Evolutionary conservation across 169 alveolate species (phyloP).

Genomic region (Plasmodium adleri): DNA sequence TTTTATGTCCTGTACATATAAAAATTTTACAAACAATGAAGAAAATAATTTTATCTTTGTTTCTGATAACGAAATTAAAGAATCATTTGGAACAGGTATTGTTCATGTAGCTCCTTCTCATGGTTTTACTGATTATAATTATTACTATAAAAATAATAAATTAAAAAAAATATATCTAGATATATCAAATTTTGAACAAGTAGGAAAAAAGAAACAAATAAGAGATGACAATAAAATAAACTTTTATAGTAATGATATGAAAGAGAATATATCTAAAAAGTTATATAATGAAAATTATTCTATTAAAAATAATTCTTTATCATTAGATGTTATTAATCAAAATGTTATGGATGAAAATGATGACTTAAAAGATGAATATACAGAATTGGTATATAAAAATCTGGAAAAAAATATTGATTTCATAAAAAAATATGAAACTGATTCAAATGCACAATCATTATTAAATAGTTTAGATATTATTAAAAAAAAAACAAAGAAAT

Average conservation of each 20-base stretch:
- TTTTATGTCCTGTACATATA: conserved; percentile 16
- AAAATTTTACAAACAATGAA: conserved; percentile 37
- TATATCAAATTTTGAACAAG: conserved; percentile 4
- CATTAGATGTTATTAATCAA: conserved; percentile 22
- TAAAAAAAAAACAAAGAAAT: not conserved
- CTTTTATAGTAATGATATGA: not conserved
- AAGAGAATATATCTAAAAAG: not conserved
- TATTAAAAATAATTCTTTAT: not conserved
- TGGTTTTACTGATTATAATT: conserved; percentile 56
- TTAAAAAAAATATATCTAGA: conserved; percentile 17
- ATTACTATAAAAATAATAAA: conserved; percentile 38
- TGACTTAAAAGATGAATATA: conserved; percentile 57
- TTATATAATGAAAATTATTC: not conserved
- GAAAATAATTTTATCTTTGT: conserved; percentile 37
- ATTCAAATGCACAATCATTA: not conserved
- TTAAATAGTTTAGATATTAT: not conserved
- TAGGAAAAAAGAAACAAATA: not conserved
- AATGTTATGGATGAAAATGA: conserved; percentile 71
- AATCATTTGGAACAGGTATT: conserved; percentile 68
- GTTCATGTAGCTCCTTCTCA: conserved; percentile 74
- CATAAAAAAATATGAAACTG: conserved; percentile 10
- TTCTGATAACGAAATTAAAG: conserved; percentile 32
- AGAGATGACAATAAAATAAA: too few species aligned
- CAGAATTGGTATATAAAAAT: conserved; percentile 2
- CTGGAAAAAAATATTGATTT: not conserved